Evolutionary conservation across 139 green algal genomes (phyloP).

Genomic region (Chlamydomonas eustigma): DNA sequence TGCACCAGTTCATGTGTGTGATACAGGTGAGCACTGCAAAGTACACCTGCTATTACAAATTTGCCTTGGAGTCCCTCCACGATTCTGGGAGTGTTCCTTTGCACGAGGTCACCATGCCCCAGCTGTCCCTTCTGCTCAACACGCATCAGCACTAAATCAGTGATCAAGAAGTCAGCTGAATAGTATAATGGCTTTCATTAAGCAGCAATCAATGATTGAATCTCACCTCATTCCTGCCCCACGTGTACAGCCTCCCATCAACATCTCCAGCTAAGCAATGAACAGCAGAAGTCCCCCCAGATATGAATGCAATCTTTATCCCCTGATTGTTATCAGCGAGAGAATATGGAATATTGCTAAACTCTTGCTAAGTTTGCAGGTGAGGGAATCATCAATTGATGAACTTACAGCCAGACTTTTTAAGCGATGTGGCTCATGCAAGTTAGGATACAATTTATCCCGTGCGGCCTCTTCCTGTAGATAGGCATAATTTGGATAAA

Average conservation of each 20-base stretch:
- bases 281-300: conserved; percentile 61
- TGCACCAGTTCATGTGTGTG: not conserved
- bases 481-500: not conserved
- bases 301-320: conserved; percentile 70
- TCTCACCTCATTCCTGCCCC: conserved; percentile 64
- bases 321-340: conserved; percentile 57
- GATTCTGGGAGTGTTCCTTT: conserved; percentile 70
- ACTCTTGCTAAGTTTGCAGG: too few species aligned
- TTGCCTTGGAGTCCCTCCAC: conserved; percentile 54
- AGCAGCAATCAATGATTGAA: too few species aligned
- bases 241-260: conserved; percentile 74
- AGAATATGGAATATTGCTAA: too few species aligned
- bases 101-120: conserved; percentile 72
- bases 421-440: conserved; percentile 58
- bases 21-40: not conserved
- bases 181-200: too few species aligned
- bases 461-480: conserved; percentile 51
- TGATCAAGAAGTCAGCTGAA: too few species aligned
- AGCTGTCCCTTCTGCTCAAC: conserved; percentile 84
- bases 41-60: conserved; percentile 40
- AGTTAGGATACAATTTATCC: conserved; percentile 67
- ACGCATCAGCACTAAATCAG: too few species aligned
- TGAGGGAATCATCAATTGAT: too few species aligned
- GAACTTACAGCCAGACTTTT: conserved; percentile 64
- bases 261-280: conserved; percentile 69